These are phyloP conservation scores for Cardiospermum halicacabum DNA, from an alignment of 345 rosid species.

Conservation along the genomic window DNA sequence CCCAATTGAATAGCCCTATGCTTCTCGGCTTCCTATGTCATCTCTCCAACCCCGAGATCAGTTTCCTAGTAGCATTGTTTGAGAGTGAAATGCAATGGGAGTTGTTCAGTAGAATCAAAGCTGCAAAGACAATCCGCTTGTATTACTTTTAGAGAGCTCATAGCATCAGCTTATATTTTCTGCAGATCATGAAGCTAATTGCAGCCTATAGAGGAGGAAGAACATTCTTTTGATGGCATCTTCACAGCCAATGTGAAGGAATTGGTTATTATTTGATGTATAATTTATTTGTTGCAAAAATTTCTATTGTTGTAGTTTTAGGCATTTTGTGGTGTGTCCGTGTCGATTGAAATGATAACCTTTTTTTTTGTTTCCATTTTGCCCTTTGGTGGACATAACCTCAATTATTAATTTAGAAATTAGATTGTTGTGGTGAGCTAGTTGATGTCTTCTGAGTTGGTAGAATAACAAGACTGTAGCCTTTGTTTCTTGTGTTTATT, in stretches of 20 bases:
- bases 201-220: constrained; percentile 18
- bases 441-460: neutral
- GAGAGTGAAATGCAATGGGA: constrained; percentile 4
- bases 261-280: constrained; percentile 6
- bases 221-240: constrained; percentile 8
- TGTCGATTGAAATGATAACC: neutral
- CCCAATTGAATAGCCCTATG: constrained; percentile 57
- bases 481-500: neutral
- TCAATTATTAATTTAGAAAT: neutral
- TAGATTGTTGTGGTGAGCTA: neutral
- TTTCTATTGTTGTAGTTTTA: neutral
- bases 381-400: neutral
- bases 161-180: constrained; percentile 21
- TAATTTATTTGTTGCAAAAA: constrained; percentile 3
- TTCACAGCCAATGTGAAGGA: constrained; percentile 15
- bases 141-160: constrained; percentile 26
- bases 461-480: neutral
- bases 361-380: neutral
- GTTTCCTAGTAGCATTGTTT: constrained; percentile 17
- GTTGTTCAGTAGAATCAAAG: constrained; percentile 17
- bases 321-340: neutral
- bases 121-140: constrained; percentile 18
- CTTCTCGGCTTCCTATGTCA: constrained; percentile 5
- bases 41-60: constrained; percentile 2
- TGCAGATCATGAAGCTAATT: constrained; percentile 15